phyloP scores from a whole-genome alignment of 2,329 filamentous ascomycete species.

The Aspergillus neotritici region DNA sequence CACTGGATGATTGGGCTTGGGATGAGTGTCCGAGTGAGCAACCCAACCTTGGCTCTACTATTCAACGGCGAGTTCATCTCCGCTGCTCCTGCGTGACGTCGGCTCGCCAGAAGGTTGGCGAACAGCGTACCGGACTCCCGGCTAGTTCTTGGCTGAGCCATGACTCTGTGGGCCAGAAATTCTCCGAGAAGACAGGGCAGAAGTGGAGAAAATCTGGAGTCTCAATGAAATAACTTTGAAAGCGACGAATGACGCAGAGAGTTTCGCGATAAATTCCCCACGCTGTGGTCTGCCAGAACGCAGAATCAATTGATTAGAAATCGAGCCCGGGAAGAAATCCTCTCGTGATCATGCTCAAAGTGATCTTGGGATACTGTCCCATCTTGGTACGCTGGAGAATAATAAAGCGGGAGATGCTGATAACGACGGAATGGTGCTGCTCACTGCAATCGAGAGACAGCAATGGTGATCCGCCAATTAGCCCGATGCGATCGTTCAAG shows the following conservation, averaged over 20 bases:
- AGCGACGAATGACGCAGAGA: background rate
- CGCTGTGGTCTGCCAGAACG: background rate
- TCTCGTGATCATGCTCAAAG: slow-evolving; percentile 9
- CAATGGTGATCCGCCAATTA: too few species aligned
- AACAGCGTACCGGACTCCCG: background rate
- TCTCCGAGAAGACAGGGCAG: background rate
- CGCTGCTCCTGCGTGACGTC: slow-evolving; percentile 8
- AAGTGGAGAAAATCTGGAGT: background rate
- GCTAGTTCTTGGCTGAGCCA: slow-evolving; percentile 8
- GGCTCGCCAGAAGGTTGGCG: slow-evolving; percentile 1
- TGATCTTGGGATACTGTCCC: slow-evolving; percentile 5
- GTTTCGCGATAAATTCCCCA: background rate
- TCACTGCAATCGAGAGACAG: too few species aligned
- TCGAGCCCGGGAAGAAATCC: background rate
- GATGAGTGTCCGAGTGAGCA: slow-evolving; percentile 73
- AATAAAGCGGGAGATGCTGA: background rate
- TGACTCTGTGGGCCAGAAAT: background rate
- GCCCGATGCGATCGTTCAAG: too few species aligned
- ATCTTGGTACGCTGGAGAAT: slow-evolving; percentile 2
- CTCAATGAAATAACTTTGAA: background rate
- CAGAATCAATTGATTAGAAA: background rate
- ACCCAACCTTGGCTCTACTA: slow-evolving; percentile 54
- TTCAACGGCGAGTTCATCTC: slow-evolving; percentile 10
- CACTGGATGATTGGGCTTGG: slow-evolving; percentile 69
- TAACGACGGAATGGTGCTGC: background rate